A percentile compares a stretch with the other conserved stretches of the same genome.
phyloP scores from a whole-genome alignment of 768 basidiomycete species.

The Mycena floridula region DNA sequence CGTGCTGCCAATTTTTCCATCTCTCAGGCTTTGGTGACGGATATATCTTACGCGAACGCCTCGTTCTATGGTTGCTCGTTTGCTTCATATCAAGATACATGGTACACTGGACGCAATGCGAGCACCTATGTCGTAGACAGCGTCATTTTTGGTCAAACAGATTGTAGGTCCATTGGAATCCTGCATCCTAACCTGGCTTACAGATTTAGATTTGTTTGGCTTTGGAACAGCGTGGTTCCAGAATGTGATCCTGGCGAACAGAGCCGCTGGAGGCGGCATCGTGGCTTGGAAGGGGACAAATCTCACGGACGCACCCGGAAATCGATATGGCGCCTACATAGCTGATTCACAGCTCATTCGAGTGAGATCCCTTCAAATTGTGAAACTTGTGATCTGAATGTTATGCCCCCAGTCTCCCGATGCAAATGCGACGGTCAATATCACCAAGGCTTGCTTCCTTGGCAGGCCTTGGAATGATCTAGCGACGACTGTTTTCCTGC shows the following conservation, averaged over 20 bases:
- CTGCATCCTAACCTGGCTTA: not conserved
- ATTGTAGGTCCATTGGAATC: constrained; percentile 36
- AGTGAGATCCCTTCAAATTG: constrained; percentile 25
- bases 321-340: constrained; percentile 53
- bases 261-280: constrained; percentile 60
- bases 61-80: constrained; percentile 63
- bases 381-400: not conserved
- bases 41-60: constrained; percentile 59
- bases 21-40: constrained; percentile 56
- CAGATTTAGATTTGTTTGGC: constrained; percentile 52
- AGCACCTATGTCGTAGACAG: constrained; percentile 59
- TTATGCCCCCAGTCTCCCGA: constrained; percentile 43
- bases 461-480: constrained; percentile 65
- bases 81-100: constrained; percentile 59
- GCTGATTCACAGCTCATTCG: constrained; percentile 49
- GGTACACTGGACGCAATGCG: constrained; percentile 54
- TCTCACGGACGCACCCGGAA: constrained; percentile 40
- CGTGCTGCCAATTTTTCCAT: constrained; percentile 57
- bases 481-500: constrained; percentile 46
- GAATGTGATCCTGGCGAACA: constrained; percentile 49
- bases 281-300: constrained; percentile 62
- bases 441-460: constrained; percentile 41
- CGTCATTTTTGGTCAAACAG: constrained; percentile 56
- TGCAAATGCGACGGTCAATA: constrained; percentile 42
- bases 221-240: constrained; percentile 67